Percentiles rank a stretch among this genome's conserved stretches.
phyloP scores from a whole-genome alignment of 2,329 filamentous ascomycete species.

The Coniella vitis region DNA sequence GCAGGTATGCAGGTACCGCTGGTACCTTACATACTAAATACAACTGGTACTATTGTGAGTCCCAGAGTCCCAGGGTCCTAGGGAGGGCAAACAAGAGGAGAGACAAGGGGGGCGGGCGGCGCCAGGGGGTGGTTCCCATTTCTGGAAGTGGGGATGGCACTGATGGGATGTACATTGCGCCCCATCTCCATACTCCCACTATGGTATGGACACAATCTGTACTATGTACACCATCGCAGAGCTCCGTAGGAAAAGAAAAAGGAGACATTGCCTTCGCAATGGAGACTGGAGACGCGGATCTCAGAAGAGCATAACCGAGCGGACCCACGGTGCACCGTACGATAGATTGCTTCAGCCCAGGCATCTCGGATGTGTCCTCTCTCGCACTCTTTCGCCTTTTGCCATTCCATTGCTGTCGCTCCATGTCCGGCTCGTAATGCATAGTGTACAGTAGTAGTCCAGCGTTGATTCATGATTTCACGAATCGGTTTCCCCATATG shows the following conservation, averaged over 20 bases:
- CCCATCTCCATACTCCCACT: too few species aligned
- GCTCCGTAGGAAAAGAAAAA: background rate
- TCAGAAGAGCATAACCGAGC: background rate
- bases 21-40: background rate
- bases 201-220: too few species aligned
- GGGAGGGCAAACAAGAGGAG: slow-evolving; percentile 9
- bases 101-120: slow-evolving; percentile 2
- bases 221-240: background rate
- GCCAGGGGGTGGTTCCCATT: slow-evolving; percentile 12
- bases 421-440: too few species aligned
- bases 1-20: background rate
- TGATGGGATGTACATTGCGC: too few species aligned
- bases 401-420: too few species aligned
- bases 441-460: too few species aligned
- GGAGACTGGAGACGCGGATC: slow-evolving; percentile 12
- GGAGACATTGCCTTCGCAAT: background rate
- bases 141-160: slow-evolving; percentile 9
- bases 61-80: slow-evolving; percentile 2
- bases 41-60: background rate
- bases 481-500: background rate
- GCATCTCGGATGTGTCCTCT: too few species aligned
- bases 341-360: too few species aligned
- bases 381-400: too few species aligned
- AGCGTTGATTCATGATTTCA: too few species aligned
- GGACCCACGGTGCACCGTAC: background rate